Base-by-base conservation (phyloP, 768 basidiomycete species). In the Erythrobasidium yunnanense region DNA sequence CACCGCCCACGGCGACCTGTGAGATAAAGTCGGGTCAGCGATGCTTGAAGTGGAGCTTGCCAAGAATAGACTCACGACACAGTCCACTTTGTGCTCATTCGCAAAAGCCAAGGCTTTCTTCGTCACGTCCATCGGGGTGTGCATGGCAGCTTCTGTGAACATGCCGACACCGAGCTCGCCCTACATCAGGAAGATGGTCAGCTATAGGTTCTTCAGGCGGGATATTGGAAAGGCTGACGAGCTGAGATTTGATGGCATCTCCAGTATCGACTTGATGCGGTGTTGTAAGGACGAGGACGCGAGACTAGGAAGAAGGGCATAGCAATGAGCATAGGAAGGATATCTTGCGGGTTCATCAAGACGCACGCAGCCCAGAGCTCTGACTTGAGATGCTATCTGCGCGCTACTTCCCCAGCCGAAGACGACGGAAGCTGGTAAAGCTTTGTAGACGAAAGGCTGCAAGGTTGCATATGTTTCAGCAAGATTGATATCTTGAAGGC, bases 61-160 rank as follows among this genome's bases (percentile, higher is more conserved):
- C n/a, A 17, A 11, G 23, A n/a, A 17, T 17, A 22, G 8, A 52
- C 77, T 70, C 45, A 79, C 75, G 38, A 77, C 52, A 47, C 77
- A 77, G 66, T 79, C 79, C 1, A 74, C 79, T 7, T 71, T 65
- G 3, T 74, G 67, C 35, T 70, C 68, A 47, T 72, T 62, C 0
- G 68, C 75, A 11, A 73, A 35, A 15, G 66, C 52, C 32, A 78
- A 57, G 2, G 77, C 78, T 2, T 77, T 74, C 22, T 76, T 69
- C 5, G 79, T 78, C 20, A 78, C 71, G 30, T 77, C 33, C 42
- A 72, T 73, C 4, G 79, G 78, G 1, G 78, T 79, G 69, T 79
- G 78, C 78, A 79, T 78, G 0, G 75, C 75, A 1, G 79, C 78
- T 33, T 77, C 76, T 11, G 73, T 72, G 71, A 75, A 78, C 25